Base-by-base conservation (phyloP, 208 protist species). In the Leishmania gerbilli region DNA sequence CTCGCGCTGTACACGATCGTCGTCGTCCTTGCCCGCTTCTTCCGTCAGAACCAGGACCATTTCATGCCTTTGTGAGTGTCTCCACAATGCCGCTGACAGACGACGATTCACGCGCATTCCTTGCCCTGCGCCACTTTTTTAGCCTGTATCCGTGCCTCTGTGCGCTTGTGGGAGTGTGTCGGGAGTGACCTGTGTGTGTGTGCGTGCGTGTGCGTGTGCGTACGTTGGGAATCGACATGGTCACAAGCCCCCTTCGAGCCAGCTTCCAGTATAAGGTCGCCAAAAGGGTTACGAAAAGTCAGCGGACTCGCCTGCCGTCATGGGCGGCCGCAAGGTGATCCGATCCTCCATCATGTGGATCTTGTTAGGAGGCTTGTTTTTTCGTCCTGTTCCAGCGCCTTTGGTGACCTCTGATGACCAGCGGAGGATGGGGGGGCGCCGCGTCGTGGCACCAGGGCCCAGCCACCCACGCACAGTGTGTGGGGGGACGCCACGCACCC, bases 11-110 rank as follows among this genome's bases (percentile, higher is more conserved):
- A 94, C 75, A 91, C 92, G 7, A 65, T 97, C 56, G 85, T 95
- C 45, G 81, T 97, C 27, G 77, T 95, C 56, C 87, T 97, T 15
- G 82, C 92, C 40, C 95, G 93, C 65, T 84, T 95, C 40, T 97
- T 97, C 77, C 83, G 90, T 17, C 91, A 95, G 79, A 97, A 97
- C 79, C 90, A 95, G 71, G 93, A 94, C 80, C 86, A 85, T 37
- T 85, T 97, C 11, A 93, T 97, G 65, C 91, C 90, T n/a, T 80
- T 97, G 55, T 96, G 31, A 79, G 11, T 5, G 40, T n/a, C 4
- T 42, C 6, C 0, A 3, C 15, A 27, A 71, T 0, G 31, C 69
- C 31, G 42, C 42, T n/a, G 27, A 11, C 2, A 55, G 40, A 19
- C 0, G 5, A 19, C 19, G 27, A 55, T 27, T 15, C 24, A 74